These are phyloP conservation scores for Paramyrothecium roridum DNA, from an alignment of 2,329 filamentous ascomycete genomes.

Conservation along the genomic window DNA sequence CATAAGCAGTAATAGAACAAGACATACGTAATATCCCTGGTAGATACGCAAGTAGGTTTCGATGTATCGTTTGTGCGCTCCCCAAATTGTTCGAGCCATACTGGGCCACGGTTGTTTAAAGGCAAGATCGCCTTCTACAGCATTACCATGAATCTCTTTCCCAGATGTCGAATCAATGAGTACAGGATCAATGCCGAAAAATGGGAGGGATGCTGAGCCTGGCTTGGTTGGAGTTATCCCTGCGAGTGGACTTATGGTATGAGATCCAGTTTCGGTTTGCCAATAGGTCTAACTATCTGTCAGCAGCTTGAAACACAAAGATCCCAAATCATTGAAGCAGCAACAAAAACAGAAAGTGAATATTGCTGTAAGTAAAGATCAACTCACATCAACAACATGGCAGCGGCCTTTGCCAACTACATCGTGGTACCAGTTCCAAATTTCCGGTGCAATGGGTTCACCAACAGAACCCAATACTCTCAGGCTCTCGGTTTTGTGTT, in stretches of 20 bases:
- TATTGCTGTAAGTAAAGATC: too few relatives aligned
- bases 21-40: slow-evolving; percentile 86
- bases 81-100: slow-evolving; percentile 96
- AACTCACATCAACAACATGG: slow-evolving; percentile 86
- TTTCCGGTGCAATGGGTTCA: slow-evolving; percentile 92
- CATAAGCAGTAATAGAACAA: too few relatives aligned
- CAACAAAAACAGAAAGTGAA: too few relatives aligned
- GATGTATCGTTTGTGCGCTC: slow-evolving; percentile 92
- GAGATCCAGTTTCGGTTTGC: slow-evolving; percentile 95
- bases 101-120: slow-evolving; percentile 96
- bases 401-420: slow-evolving; percentile 83
- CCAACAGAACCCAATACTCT: slow-evolving; percentile 87
- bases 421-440: slow-evolving; percentile 98
- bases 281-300: slow-evolving; percentile 84
- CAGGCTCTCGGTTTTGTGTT: slow-evolving; percentile 73
- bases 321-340: too few relatives aligned
- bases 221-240: slow-evolving; percentile 92
- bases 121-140: slow-evolving; percentile 87
- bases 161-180: slow-evolving; percentile 92
- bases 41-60: slow-evolving; percentile 95
- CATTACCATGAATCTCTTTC: slow-evolving; percentile 82
- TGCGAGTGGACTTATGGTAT: slow-evolving; percentile 86
- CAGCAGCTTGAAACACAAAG: too few relatives aligned
- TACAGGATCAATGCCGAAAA: slow-evolving; percentile 92
- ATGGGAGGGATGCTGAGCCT: slow-evolving; percentile 88